Evolutionary conservation across 768 basidiomycete genomes (phyloP), one percentile per base, ranked within the genome.

Genomic region (Gloeopeniophorella convolvens): DNA sequence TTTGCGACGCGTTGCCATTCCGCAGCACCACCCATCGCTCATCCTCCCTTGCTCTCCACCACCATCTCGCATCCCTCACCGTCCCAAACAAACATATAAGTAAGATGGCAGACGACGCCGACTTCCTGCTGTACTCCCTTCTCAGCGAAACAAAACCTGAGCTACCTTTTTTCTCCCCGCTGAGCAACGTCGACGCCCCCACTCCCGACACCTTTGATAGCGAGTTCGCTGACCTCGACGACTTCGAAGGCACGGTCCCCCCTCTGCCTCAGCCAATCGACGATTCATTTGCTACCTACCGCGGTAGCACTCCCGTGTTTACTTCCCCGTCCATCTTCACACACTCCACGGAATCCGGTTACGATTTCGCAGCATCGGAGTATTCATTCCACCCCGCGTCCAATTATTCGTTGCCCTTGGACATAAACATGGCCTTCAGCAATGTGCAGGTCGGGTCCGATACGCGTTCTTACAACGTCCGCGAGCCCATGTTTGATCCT

Each of bases 151-250:
- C 30, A 2, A 54, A 54, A 21, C 42, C 46, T 10, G 52, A 48
- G 20, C 36, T 54, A 7, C 52, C 41, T 16, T 54, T 54, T 31
- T 54, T 54, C 31, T 34, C 52, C 23, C 52, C 52, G 3, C 36
- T 45, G 18, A 71, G 78, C 51, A 85, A 87, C 69, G 76, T 85
- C 68, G 73, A 80, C 60, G 85, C 83, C 45, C 85, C 87, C 36
- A 79, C 84, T 62, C 83, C 85, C 54, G 87, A 89, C 73, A 74
- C 80, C 56, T 90, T 91, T 70, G 89, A 90, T 65, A 77, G 77
- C 44, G 89, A 91, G 68, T 77, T 91, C 61, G 88, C 72, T 28
- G 77, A 72, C 69, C 78, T 87, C 60, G 79, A 79, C 11, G 40
- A 53, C 60, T 79, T 76, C 36, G 77, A 82, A 64, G 79, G 84